Conservation (phyloP, 208 protist genomes). For the Leishmania guyanensis region DNA sequence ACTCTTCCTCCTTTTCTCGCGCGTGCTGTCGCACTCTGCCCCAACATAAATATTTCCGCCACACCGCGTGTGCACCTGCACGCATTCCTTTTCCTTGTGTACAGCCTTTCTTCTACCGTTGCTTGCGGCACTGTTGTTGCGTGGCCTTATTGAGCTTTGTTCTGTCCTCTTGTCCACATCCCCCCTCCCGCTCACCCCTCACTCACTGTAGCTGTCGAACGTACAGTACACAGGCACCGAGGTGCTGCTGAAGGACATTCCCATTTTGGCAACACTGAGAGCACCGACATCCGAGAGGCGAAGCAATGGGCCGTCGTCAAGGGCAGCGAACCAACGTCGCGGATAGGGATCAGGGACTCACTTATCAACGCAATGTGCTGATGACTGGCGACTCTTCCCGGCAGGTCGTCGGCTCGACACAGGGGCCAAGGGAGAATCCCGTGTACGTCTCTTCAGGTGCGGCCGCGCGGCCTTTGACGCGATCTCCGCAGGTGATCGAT, state of each 20-base stretch:
- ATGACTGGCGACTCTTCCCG: slow-evolving; percentile 22
- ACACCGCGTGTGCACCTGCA: background rate
- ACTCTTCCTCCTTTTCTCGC: background rate
- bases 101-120: slow-evolving; percentile 4
- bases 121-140: background rate
- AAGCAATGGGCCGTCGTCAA: slow-evolving; percentile 33
- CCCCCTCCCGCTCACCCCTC: background rate
- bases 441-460: background rate
- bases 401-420: slow-evolving; percentile 23
- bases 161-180: background rate
- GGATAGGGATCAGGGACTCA: background rate
- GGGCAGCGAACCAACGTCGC: slow-evolving; percentile 4
- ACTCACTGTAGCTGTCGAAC: background rate
- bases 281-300: background rate
- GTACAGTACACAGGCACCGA: background rate
- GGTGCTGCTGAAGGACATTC: background rate
- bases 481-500: background rate
- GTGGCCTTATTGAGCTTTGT: background rate
- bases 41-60: background rate
- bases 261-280: background rate
- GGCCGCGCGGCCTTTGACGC: background rate
- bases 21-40: background rate
- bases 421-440: background rate
- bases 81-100: slow-evolving; percentile 17
- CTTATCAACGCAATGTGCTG: slow-evolving; percentile 22